Conservation (phyloP, 2,329 filamentous ascomycete species). For the Hymenoscyphus infarciens region DNA sequence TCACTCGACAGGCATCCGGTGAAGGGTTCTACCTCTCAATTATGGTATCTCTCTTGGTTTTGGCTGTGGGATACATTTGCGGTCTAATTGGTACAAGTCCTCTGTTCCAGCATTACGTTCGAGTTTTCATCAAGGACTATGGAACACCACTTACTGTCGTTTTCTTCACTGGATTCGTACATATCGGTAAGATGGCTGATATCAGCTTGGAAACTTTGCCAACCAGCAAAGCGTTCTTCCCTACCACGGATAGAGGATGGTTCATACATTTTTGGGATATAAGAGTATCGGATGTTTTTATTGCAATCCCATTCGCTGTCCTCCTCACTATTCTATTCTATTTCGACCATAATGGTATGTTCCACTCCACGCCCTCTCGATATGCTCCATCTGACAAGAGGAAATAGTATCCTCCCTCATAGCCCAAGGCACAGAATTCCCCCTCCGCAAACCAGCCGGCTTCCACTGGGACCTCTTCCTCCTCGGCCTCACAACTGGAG, state of each 20-base stretch:
- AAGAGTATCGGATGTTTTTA: conserved; percentile 67
- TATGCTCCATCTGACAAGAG: neutral
- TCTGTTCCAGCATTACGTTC: conserved; percentile 70
- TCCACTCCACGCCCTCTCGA: neutral
- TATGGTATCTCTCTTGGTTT: conserved; percentile 70
- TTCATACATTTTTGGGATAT: conserved; percentile 81
- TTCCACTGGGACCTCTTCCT: conserved; percentile 87
- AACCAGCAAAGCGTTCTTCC: conserved; percentile 73
- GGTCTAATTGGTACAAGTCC: conserved; percentile 66
- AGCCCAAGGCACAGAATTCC: conserved; percentile 78
- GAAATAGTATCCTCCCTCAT: conserved; percentile 71
- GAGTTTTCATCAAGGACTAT: conserved; percentile 86
- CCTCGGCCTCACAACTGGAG: conserved; percentile 71
- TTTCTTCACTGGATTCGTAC: conserved; percentile 88
- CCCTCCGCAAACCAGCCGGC: conserved; percentile 73
- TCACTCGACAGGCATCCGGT: conserved; percentile 67
- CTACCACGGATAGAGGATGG: conserved; percentile 71
- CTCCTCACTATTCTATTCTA: conserved; percentile 82
- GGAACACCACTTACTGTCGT: conserved; percentile 78
- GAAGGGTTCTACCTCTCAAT: conserved; percentile 74
- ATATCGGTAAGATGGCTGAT: conserved; percentile 76
- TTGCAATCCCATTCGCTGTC: conserved; percentile 82
- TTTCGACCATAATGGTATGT: conserved; percentile 80
- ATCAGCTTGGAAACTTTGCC: conserved; percentile 69
- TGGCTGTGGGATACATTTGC: conserved; percentile 72